Evolutionary conservation across 345 rosid species (phyloP).

Genomic region (Capsella bursapastoris): DNA sequence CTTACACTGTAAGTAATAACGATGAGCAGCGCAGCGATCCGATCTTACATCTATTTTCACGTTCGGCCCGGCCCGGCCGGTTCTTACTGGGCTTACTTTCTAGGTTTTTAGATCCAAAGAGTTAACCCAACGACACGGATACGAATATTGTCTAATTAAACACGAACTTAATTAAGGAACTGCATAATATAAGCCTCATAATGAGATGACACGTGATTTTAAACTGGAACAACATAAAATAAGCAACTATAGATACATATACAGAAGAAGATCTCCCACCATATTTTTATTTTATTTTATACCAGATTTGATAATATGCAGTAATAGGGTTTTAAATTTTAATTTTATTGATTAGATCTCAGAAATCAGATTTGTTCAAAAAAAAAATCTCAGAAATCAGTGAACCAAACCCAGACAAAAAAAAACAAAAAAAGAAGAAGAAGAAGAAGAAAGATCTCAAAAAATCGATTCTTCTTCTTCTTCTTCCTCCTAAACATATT

Average conservation of each 20-base stretch:
- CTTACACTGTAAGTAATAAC: neutral
- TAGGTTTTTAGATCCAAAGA: too few relatives aligned
- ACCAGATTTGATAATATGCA: too few relatives aligned
- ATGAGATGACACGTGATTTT: too few relatives aligned
- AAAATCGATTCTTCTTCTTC: neutral
- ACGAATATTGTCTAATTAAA: too few relatives aligned
- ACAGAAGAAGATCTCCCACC: too few relatives aligned
- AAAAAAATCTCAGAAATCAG: neutral
- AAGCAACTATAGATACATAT: too few relatives aligned
- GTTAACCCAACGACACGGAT: too few relatives aligned
- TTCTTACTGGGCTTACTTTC: neutral
- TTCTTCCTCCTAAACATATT: conserved; percentile 9
- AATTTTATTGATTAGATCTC: neutral
- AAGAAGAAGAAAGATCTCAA: neutral
- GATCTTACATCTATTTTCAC: neutral
- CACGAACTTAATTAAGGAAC: too few relatives aligned
- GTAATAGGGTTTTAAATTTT: neutral
- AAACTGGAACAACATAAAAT: too few relatives aligned
- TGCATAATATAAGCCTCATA: too few relatives aligned
- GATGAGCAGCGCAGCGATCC: neutral
- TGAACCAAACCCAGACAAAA: too few relatives aligned
- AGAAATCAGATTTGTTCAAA: neutral
- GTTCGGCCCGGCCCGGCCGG: neutral
- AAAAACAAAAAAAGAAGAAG: neutral
- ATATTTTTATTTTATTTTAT: too few relatives aligned